Base-by-base conservation (phyloP, 495 filamentous ascomycete species). In the Aspergillus incahuasiensis region DNA sequence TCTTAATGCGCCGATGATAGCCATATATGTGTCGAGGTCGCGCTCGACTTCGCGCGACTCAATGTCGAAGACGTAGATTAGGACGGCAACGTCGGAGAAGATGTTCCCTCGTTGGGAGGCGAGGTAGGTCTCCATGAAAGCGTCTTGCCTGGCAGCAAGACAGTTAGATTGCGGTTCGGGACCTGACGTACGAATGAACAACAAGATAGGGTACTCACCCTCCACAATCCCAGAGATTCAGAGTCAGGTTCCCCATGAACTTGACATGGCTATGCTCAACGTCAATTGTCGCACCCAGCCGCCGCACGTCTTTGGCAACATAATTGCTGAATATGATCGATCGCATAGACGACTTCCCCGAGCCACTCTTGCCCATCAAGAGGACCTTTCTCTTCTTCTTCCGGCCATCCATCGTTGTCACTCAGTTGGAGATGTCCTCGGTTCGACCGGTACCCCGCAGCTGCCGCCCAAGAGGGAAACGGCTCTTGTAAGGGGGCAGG, bases 41-140 rank as follows among this genome's bases (percentile, higher is more conserved):
- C 90, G 84, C 19, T 91, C 87, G 58, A 95, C 90, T 65, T 97
- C 94, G 60, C 90, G 86, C 20, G 89, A 95, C 68, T 97, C 94
- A 57, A 97, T 92, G 68, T 98, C 94, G 73, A 98, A 98, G 65
- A 98, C 95, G 76, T 97, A 98, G 75, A 98, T 98, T 11, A 98
- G 80, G 56, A 97, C 92, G 18, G 92, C 94, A 51, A 98, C 94
- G 71, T 90, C 90, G 64, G 85, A 86, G 79, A 98, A 98, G 72
- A 97, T 92, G 75, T 97, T 92, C 54, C 88, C 82, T 39, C 92
- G 90, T 73, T 98, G 94, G 51, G 90, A 87, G 12, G 87, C 86
- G 52, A 98, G 89, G 72, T 97, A 98, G 63, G 92, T 96, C 70
- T 97, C 94, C 80, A 95, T 95, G 71, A 97, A 98, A 20, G 92